Evolutionary conservation across 495 filamentous ascomycete genomes (phyloP).

Genomic region (Penicillium coprophilum): DNA sequence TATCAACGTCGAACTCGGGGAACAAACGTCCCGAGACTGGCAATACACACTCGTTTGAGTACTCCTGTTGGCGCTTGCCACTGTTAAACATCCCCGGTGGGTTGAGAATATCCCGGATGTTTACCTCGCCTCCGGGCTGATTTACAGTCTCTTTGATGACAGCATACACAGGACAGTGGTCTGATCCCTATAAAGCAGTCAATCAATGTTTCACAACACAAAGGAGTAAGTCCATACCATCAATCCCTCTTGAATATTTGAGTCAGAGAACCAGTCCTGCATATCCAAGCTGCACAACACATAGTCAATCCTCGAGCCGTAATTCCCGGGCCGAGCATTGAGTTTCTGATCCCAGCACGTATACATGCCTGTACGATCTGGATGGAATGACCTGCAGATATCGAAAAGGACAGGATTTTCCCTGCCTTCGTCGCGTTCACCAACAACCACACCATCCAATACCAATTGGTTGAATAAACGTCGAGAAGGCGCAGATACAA

Average conservation of each 20-base stretch:
- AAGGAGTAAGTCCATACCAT: slow-evolving; percentile 50
- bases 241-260: slow-evolving; percentile 94
- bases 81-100: slow-evolving; percentile 70
- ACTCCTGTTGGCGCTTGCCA: slow-evolving; percentile 67
- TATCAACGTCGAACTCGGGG: slow-evolving; percentile 72
- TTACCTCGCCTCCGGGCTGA: slow-evolving; percentile 46
- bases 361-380: slow-evolving; percentile 81
- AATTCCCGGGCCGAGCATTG: slow-evolving; percentile 87
- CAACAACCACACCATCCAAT: slow-evolving; percentile 66
- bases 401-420: slow-evolving; percentile 80
- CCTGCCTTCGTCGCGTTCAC: slow-evolving; percentile 67
- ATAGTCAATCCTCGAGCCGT: slow-evolving; percentile 89
- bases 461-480: slow-evolving; percentile 83
- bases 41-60: slow-evolving; percentile 61
- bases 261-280: slow-evolving; percentile 77
- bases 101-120: slow-evolving; percentile 77
- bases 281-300: slow-evolving; percentile 80
- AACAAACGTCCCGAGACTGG: slow-evolving; percentile 80
- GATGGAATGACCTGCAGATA: slow-evolving; percentile 81
- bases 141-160: slow-evolving; percentile 64
- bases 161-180: slow-evolving; percentile 93
- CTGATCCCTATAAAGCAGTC: slow-evolving; percentile 63
- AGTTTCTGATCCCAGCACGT: slow-evolving; percentile 91
- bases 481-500: slow-evolving; percentile 70
- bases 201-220: slow-evolving; percentile 10